Evolutionary conservation across 2,329 filamentous ascomycete species (phyloP).

Genomic region (Aspergillus ruber): DNA sequence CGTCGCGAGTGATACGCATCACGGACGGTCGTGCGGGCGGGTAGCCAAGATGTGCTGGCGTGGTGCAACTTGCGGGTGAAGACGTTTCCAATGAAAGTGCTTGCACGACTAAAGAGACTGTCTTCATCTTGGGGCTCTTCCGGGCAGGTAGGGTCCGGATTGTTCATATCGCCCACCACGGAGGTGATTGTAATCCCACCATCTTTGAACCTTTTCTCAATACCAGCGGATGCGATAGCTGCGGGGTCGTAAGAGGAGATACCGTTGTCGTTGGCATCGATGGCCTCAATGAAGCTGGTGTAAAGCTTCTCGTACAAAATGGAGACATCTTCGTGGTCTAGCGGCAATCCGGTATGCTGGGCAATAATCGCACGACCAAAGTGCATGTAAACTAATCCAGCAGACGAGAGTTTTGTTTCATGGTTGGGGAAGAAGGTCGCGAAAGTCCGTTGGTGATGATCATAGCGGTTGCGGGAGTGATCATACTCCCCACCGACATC

Average conservation of each 20-base stretch:
- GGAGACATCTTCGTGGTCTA: constrained; percentile 61
- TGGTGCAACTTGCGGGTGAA: constrained; percentile 77
- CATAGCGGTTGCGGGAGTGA: constrained; percentile 67
- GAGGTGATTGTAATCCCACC: constrained; percentile 79
- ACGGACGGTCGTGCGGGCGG: constrained; percentile 72
- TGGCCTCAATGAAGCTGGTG: constrained; percentile 85
- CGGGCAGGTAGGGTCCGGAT: constrained; percentile 49
- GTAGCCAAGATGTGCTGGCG: constrained; percentile 73
- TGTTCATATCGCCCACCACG: constrained; percentile 73
- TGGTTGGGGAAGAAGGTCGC: constrained; percentile 74
- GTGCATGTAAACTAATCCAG: constrained; percentile 91
- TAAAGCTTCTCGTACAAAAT: constrained; percentile 86
- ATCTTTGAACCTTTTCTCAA: constrained; percentile 77
- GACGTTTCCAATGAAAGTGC: constrained; percentile 77
- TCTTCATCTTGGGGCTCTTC: constrained; percentile 70
- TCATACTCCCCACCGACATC: constrained; percentile 97
- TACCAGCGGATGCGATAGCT: constrained; percentile 60
- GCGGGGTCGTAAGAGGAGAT: constrained; percentile 73
- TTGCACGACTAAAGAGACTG: constrained; percentile 68
- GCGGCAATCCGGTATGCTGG: constrained; percentile 52
- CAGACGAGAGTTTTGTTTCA: constrained; percentile 83
- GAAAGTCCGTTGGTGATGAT: constrained; percentile 96
- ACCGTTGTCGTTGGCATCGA: constrained; percentile 97
- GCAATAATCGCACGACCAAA: constrained; percentile 82
- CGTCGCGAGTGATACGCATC: constrained; percentile 64